Base-by-base conservation (phyloP, 1,139 yeast species). In the Yamadazyma aaseri region DNA sequence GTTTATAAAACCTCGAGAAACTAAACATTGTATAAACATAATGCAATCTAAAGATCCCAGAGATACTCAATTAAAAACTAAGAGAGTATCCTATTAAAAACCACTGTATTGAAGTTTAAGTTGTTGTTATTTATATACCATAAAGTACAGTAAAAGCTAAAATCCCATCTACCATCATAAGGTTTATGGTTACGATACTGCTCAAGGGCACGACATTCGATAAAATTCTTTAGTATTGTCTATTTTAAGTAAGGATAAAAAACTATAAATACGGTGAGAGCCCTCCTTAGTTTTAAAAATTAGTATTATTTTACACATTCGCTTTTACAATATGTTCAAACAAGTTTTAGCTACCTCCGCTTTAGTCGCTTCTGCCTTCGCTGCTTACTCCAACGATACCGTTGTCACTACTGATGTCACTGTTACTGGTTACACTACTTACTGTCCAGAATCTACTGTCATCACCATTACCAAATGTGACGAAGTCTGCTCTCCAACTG, bases 341-440 rank as follows among this genome's bases (percentile, higher is more conserved):
- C 50, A 59, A 63, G 55, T 51, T 60, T 47, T 56, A 33, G 46
- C 61, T 46, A 60, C 65, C 43, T 59, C 64, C 44, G 52, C 64
- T 44, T 65, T 65, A 43, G 54, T 64, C 45, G 58, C 58, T 43
- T 67, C 57, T 35, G 55, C 60, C 36, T 63, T 68, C 39, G 61
- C 58, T 43, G 55, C 55, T 43, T 59, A 56, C 63, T 58, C 56
- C 40, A 65, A 71, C 49, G 62, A 64, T 51, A 65, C 73, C 61
- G 44, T 42, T 28, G 33, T 44, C 36, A 44, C 48, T 39, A 62
- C 70, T 41, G 65, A 63, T 44, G 47, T 65, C 42, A 65, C 61
- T 38, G 65, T 63, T 46, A 65, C 73, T 47, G 70, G 61, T 58
- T 65, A 49, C 63, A 60, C 67, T 56, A 65, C 72, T 45, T 66